phyloP scores from a whole-genome alignment of 768 basidiomycete species.

The Leccinum olivaceopallidum region DNA sequence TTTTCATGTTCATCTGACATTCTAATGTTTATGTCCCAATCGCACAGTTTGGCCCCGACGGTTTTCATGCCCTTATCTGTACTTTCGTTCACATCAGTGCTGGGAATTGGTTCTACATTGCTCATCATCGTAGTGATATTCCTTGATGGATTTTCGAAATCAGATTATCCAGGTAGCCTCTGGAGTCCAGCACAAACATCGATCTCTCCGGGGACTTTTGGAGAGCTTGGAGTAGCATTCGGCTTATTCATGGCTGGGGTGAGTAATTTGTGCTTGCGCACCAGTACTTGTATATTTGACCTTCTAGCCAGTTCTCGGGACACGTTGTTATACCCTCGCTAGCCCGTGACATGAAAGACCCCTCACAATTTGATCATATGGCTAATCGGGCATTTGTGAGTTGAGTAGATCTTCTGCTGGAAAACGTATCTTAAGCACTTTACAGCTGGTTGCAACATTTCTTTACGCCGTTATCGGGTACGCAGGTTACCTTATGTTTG shows the following conservation, averaged over 20 bases:
- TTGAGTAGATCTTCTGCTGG: conserved; percentile 7
- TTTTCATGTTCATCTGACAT: neutral
- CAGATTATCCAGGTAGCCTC: conserved; percentile 75
- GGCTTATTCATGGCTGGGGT: conserved; percentile 94
- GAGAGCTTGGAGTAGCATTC: conserved; percentile 74
- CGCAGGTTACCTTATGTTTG: conserved; percentile 93
- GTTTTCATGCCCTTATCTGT: conserved; percentile 84
- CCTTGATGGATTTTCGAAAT: conserved; percentile 78
- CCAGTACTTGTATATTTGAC: neutral
- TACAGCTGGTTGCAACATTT: conserved; percentile 60
- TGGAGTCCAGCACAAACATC: conserved; percentile 73
- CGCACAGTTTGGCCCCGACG: conserved; percentile 74
- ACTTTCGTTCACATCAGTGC: conserved; percentile 84
- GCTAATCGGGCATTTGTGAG: conserved; percentile 85
- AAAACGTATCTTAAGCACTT: neutral
- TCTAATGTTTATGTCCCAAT: conserved; percentile 4
- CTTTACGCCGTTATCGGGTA: conserved; percentile 70
- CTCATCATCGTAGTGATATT: conserved; percentile 76
- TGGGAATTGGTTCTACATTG: conserved; percentile 80
- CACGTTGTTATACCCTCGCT: conserved; percentile 92
- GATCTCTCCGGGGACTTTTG: conserved; percentile 49
- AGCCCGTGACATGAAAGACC: conserved; percentile 87
- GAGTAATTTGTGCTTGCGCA: conserved; percentile 23
- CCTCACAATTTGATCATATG: conserved; percentile 76
- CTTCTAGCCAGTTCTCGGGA: conserved; percentile 67